Evolutionary conservation across 2,329 filamentous ascomycete genomes (phyloP).

Genomic region (Cercospora zeina): DNA sequence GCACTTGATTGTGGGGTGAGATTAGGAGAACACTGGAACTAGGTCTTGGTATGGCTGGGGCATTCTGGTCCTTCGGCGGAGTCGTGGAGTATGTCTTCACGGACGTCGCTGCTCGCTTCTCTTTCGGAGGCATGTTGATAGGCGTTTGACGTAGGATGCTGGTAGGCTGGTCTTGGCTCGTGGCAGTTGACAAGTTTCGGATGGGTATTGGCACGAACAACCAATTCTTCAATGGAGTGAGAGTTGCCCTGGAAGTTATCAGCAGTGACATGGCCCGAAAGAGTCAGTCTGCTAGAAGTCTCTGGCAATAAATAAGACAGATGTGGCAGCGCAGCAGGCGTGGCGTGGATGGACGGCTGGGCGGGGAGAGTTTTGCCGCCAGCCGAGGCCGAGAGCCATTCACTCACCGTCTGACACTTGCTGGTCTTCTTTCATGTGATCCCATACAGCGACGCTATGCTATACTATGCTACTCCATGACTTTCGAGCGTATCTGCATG

Average conservation of each 20-base stretch:
- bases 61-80: constrained; percentile 40
- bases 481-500: not conserved
- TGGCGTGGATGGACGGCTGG: constrained; percentile 3
- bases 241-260: not conserved
- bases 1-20: constrained; percentile 80
- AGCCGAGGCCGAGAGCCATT: constrained; percentile 16
- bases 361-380: constrained; percentile 15
- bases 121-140: constrained; percentile 15
- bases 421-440: not conserved
- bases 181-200: not conserved
- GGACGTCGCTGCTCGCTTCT: constrained; percentile 21
- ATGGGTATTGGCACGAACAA: constrained; percentile 2
- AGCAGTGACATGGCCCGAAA: constrained; percentile 13
- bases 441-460: not conserved
- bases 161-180: constrained; percentile 10
- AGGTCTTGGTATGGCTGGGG: constrained; percentile 56
- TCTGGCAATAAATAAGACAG: not conserved
- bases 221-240: not conserved
- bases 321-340: constrained; percentile 2
- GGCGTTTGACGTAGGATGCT: constrained; percentile 5
- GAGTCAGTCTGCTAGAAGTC: constrained; percentile 7
- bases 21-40: constrained; percentile 78
- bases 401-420: constrained; percentile 13
- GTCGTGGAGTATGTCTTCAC: constrained; percentile 19
- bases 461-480: not conserved